These are phyloP conservation scores for Aphanomyces astaci DNA, from an alignment of 352 stramenopile species.

Conservation along the genomic window DNA sequence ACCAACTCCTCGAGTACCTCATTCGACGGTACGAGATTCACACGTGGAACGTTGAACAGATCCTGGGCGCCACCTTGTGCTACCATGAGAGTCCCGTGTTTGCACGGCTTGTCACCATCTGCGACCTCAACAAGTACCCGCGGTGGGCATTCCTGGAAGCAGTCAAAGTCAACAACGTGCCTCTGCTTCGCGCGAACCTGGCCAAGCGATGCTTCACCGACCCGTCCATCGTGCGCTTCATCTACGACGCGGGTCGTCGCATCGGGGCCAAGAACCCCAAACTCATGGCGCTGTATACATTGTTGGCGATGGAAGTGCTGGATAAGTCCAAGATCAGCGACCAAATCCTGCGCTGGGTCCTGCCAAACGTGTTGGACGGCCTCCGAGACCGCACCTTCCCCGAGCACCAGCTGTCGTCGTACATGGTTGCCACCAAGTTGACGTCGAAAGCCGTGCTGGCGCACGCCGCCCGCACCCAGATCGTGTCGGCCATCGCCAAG, in stretches of 20 bases:
- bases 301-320: conserved; percentile 74
- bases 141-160: conserved; percentile 76
- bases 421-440: conserved; percentile 82
- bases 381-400: conserved; percentile 59
- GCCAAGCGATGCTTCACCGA: conserved; percentile 71
- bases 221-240: conserved; percentile 62
- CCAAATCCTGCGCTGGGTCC: conserved; percentile 63
- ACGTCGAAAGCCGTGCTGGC: conserved; percentile 68
- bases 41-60: conserved; percentile 73
- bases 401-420: conserved; percentile 71
- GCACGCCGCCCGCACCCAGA: conserved; percentile 3
- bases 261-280: conserved; percentile 63
- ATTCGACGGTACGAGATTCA: conserved; percentile 84
- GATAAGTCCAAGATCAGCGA: conserved; percentile 57
- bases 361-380: conserved; percentile 60
- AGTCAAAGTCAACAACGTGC: conserved; percentile 61
- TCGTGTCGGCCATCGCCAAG: conserved; percentile 30
- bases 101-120: conserved; percentile 57
- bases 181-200: conserved; percentile 54
- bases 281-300: conserved; percentile 78
- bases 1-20: conserved; percentile 87
- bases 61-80: conserved; percentile 73
- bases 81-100: conserved; percentile 85
- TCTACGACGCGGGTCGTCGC: conserved; percentile 52
- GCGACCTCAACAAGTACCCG: conserved; percentile 73